These are phyloP conservation scores for Ophiocordyceps robertsii DNA, from an alignment of 2,329 filamentous ascomycete species.

Conservation along the genomic window DNA sequence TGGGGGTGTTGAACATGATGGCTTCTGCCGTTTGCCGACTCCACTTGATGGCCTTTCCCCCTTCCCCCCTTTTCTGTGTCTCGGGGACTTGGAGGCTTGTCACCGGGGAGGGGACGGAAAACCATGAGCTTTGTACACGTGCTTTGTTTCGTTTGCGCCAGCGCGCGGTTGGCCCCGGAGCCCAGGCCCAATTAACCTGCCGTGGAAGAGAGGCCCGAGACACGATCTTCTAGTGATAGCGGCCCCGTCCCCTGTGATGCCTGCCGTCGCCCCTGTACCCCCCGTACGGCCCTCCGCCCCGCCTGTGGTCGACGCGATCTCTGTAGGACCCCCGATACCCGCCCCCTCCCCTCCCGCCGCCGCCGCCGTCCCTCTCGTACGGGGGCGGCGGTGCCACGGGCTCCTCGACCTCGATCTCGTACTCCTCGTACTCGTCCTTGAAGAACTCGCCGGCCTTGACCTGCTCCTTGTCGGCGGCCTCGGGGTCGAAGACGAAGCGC, in stretches of 20 bases:
- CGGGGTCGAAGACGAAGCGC: conserved; percentile 77
- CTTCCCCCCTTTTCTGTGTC: no score
- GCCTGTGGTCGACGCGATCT: conserved; percentile 10
- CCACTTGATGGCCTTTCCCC: no score
- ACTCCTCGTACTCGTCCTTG: conserved; percentile 62
- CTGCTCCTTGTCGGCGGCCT: conserved; percentile 60
- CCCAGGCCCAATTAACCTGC: no score
- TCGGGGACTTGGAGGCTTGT: no score
- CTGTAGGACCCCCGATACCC: conserved; percentile 12
- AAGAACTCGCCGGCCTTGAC: conserved; percentile 55
- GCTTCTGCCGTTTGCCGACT: no score
- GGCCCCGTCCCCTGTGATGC: conserved; percentile 18
- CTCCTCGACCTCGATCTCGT: conserved; percentile 66
- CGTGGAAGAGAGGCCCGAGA: no score
- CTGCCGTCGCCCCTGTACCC: conserved; percentile 18
- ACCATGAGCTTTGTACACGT: neutral
- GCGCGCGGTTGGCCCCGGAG: neutral
- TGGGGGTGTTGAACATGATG: neutral
- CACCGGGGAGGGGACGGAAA: no score
- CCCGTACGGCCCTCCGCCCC: conserved; percentile 19
- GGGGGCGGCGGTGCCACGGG: conserved; percentile 21
- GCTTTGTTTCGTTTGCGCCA: neutral
- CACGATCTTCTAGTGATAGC: conserved; percentile 13
- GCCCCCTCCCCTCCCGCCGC: conserved; percentile 11
- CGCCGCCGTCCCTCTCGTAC: conserved; percentile 4